phyloP scores from a whole-genome alignment of 139 green algal genomes.

The Diplosphaera chodatii region DNA sequence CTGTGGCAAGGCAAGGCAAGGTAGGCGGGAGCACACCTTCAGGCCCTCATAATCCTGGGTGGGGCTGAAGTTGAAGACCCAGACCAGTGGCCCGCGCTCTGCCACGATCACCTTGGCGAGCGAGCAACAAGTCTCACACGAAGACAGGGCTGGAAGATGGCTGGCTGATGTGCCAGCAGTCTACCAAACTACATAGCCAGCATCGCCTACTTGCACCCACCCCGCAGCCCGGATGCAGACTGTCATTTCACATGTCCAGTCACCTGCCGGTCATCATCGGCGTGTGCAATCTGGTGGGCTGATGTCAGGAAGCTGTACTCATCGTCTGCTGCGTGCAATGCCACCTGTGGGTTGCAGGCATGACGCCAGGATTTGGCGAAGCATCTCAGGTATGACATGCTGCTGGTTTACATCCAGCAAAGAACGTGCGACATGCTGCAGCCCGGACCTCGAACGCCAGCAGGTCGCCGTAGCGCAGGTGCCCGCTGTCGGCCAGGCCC shows the following conservation, averaged over 20 bases:
- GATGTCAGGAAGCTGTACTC: constrained; percentile 44
- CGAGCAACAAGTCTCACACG: neutral
- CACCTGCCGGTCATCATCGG: constrained; percentile 59
- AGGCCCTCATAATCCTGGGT: constrained; percentile 62
- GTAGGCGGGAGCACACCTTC: constrained; percentile 33
- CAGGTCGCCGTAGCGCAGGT: constrained; percentile 84
- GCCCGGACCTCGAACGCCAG: constrained; percentile 76
- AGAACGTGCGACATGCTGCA: too few relatives aligned
- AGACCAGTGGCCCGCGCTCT: constrained; percentile 89
- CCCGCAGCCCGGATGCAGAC: too few relatives aligned
- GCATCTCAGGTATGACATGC: too few relatives aligned
- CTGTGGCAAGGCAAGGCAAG: too few relatives aligned
- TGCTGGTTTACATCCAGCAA: too few relatives aligned
- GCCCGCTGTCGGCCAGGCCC: constrained; percentile 45
- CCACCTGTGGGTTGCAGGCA: too few relatives aligned
- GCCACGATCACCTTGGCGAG: constrained; percentile 78
- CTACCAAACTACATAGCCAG: neutral
- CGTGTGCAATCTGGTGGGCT: constrained; percentile 22
- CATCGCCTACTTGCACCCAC: too few relatives aligned
- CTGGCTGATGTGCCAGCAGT: neutral
- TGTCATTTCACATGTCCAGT: neutral
- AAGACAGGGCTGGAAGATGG: neutral
- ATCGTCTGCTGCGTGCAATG: constrained; percentile 68
- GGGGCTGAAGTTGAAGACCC: constrained; percentile 94
- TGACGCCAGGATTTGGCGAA: too few relatives aligned